Percentiles rank a stretch among this genome's conserved stretches.
These are phyloP conservation scores for Colletotrichum sp. DNA, from an alignment of 2,329 filamentous ascomycete genomes.

Conservation along the genomic window DNA sequence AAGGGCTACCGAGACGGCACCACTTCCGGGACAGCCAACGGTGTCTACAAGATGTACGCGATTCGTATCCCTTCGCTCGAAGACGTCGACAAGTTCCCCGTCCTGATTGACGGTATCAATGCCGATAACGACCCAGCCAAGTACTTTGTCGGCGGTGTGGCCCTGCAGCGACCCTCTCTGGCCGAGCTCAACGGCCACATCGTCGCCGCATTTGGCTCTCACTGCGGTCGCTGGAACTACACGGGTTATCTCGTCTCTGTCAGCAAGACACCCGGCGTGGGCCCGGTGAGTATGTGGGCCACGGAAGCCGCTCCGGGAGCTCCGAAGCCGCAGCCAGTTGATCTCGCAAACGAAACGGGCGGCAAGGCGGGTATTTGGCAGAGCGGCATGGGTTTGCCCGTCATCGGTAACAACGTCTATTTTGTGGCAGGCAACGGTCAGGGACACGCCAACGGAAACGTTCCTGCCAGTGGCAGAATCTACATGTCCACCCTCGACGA, in stretches of 20 bases:
- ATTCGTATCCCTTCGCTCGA: conserved; percentile 40
- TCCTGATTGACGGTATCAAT: conserved; percentile 45
- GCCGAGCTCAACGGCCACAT: conserved; percentile 36
- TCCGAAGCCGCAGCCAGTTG: conserved; percentile 25
- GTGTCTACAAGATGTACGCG: conserved; percentile 42
- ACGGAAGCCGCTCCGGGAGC: conserved; percentile 37
- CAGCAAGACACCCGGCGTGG: conserved; percentile 32
- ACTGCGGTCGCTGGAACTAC: conserved; percentile 52
- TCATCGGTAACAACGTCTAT: conserved; percentile 31
- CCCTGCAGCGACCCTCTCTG: conserved; percentile 47
- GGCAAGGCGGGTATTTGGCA: conserved; percentile 43
- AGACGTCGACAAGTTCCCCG: conserved; percentile 42
- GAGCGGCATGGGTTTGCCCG: conserved; percentile 36
- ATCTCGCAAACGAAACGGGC: conserved; percentile 2
- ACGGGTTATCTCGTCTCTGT: conserved; percentile 35
- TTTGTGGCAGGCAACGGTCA: conserved; percentile 30
- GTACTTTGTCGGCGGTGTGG: conserved; percentile 49
- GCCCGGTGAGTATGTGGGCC: conserved; percentile 30
- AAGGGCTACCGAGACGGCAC: conserved; percentile 35
- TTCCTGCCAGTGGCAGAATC: conserved; percentile 34
- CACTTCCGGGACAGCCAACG: conserved; percentile 32
- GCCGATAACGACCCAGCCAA: conserved; percentile 49
- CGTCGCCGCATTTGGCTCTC: conserved; percentile 50
- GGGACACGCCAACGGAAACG: conserved; percentile 35
- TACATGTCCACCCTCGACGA: conserved; percentile 36